phyloP scores from a whole-genome alignment of 202 grass and related monocot species.

The Carex sylvatica region DNA sequence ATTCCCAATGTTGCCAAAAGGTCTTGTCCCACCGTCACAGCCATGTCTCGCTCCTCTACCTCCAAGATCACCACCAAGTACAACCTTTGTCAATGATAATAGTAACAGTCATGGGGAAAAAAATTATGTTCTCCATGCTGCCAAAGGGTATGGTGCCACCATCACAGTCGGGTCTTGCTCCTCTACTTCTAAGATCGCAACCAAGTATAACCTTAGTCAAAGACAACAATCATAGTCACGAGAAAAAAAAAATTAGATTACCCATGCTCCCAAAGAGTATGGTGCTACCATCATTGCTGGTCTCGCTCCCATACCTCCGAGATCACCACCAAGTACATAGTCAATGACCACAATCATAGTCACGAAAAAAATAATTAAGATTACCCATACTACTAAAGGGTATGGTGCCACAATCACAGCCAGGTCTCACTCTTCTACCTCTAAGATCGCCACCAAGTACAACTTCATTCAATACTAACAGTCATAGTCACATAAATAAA shows the following conservation, averaged over 20 bases:
- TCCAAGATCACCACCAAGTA: no score
- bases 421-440: no score
- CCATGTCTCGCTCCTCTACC: no score
- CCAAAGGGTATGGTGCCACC: not conserved
- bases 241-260: not conserved
- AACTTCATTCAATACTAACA: no score
- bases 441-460: no score
- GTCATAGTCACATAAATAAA: no score
- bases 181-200: not conserved
- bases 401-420: not conserved
- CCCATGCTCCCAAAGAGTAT: not conserved
- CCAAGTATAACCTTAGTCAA: no score
- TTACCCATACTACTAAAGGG: not conserved
- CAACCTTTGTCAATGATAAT: no score
- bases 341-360: no score
- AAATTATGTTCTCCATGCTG: not conserved
- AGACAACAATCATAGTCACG: not conserved
- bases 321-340: not conserved
- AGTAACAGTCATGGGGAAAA: no score
- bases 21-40: no score
- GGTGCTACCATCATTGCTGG: not conserved
- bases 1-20: no score
- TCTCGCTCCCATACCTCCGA: not conserved
- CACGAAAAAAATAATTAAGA: not conserved
- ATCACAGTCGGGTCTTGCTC: not conserved